Conservation (phyloP, 2,329 filamentous ascomycete genomes). For the Meredithiella fracta region DNA sequence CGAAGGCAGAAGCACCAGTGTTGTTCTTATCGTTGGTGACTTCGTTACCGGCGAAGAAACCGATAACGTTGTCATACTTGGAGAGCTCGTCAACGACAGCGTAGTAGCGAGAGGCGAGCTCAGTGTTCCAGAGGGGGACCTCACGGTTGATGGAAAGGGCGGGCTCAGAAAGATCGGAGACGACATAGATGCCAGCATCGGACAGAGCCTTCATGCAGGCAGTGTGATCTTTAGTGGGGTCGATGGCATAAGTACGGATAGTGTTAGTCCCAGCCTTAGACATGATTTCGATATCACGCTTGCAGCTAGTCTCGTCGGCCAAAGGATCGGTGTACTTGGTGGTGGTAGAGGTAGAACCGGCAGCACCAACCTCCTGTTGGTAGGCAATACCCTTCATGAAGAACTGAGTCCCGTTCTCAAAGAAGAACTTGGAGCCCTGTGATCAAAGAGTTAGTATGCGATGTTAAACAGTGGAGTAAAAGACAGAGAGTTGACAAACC, state of each 20-base stretch:
- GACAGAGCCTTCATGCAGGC: conserved; percentile 72
- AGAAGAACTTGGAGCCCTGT: conserved; percentile 76
- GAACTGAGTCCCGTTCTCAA: conserved; percentile 50
- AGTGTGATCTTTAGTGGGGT: conserved; percentile 62
- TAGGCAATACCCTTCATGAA: conserved; percentile 92
- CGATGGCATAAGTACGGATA: conserved; percentile 87
- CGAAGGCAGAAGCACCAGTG: conserved; percentile 78
- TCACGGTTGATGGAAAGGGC: conserved; percentile 70
- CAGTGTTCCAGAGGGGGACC: conserved; percentile 59
- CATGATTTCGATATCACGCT: conserved; percentile 73
- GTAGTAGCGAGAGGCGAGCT: conserved; percentile 67
- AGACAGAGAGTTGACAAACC: conserved; percentile 25
- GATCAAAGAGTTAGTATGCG: conserved; percentile 8
- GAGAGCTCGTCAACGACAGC: conserved; percentile 65
- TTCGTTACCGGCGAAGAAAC: conserved; percentile 98
- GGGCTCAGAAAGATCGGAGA: conserved; percentile 79
- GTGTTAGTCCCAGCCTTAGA: conserved; percentile 69
- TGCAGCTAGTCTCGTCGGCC: conserved; percentile 52
- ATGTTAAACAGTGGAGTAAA: not conserved
- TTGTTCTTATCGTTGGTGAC: conserved; percentile 81
- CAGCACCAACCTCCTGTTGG: conserved; percentile 58
- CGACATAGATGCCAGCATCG: conserved; percentile 81
- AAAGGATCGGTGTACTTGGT: conserved; percentile 67
- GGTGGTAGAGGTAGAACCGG: conserved; percentile 29
- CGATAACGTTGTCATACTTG: conserved; percentile 78